A percentile compares a stretch with the other conserved stretches of the same genome.
These are phyloP conservation scores for Zygosaccharomyces bailii DNA, from an alignment of 805 yeast species.

Conservation along the genomic window DNA sequence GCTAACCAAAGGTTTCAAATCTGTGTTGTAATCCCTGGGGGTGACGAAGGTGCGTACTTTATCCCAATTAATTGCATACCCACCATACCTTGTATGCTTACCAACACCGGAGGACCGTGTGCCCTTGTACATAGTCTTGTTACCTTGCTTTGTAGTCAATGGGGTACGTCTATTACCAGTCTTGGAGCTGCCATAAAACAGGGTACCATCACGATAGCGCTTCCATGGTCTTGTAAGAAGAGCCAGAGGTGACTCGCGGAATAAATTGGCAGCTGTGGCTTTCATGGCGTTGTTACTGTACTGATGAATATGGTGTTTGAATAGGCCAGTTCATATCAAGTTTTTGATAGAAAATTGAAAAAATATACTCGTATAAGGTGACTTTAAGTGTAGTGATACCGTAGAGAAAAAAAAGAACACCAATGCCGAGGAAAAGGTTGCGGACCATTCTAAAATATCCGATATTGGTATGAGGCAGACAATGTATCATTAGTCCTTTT, in stretches of 20 bases:
- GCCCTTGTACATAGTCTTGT: conserved; percentile 92
- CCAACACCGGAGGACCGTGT: conserved; percentile 95
- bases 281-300: conserved; percentile 42
- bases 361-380: no score
- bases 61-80: conserved; percentile 72
- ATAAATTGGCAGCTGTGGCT: conserved; percentile 44
- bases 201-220: conserved; percentile 73
- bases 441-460: no score
- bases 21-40: conserved; percentile 48
- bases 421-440: no score
- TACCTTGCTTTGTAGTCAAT: conserved; percentile 89
- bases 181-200: conserved; percentile 76
- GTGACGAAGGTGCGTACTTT: conserved; percentile 89
- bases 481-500: no score
- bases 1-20: conserved; percentile 73
- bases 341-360: not conserved
- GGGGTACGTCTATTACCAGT: conserved; percentile 81
- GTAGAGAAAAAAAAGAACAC: no score
- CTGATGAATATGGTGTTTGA: no score
- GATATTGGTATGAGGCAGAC: no score
- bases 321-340: no score
- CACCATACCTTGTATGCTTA: conserved; percentile 65
- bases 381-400: no score
- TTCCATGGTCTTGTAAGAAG: conserved; percentile 85
- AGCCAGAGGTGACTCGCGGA: conserved; percentile 45